Percentiles rank a stretch among this genome's conserved stretches.
phyloP scores from a whole-genome alignment of 2,329 filamentous ascomycete genomes.

The Pestalotiopsis sp. region DNA sequence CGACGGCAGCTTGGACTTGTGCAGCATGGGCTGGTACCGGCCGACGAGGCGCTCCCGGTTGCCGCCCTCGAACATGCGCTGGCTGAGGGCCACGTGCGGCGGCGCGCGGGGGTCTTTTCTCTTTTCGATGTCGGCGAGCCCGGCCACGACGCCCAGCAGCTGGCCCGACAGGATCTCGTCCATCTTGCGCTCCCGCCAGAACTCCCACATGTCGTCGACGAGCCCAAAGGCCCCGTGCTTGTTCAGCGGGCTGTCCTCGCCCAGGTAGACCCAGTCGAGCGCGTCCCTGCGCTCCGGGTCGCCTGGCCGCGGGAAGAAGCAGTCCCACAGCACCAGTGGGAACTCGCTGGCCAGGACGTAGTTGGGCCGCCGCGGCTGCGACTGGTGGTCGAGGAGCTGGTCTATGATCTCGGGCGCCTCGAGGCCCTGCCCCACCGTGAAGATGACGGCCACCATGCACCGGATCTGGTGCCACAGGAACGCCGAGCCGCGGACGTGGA shows the following conservation, averaged over 20 bases:
- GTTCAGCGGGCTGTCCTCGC: constrained; percentile 59
- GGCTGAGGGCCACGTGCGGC: constrained; percentile 20
- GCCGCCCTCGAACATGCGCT: constrained; percentile 55
- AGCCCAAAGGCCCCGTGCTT: constrained; percentile 68
- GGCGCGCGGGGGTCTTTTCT: constrained; percentile 17
- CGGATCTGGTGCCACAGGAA: constrained; percentile 99
- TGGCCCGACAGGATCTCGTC: constrained; percentile 81
- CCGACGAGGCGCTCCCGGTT: constrained; percentile 51
- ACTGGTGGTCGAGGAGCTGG: constrained; percentile 70
- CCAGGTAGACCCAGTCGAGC: constrained; percentile 77
- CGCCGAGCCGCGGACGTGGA: constrained; percentile 84
- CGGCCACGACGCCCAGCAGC: constrained; percentile 64
- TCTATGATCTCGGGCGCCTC: constrained; percentile 74
- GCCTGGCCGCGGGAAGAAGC: constrained; percentile 69
- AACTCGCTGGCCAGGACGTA: constrained; percentile 91
- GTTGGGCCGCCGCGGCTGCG: constrained; percentile 73
- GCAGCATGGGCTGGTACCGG: constrained; percentile 55
- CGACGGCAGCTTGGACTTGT: constrained; percentile 47
- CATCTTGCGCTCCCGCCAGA: constrained; percentile 84
- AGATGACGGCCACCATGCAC: constrained; percentile 90
- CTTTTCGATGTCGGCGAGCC: constrained; percentile 31
- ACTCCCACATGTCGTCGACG: constrained; percentile 75
- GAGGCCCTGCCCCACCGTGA: constrained; percentile 85
- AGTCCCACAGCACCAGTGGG: constrained; percentile 94
- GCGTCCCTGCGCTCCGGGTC: constrained; percentile 48